Percentiles rank a stretch among this genome's conserved stretches.
Conservation (phyloP, 352 stramenopile genomes). For the Globisporangium lucens region DNA sequence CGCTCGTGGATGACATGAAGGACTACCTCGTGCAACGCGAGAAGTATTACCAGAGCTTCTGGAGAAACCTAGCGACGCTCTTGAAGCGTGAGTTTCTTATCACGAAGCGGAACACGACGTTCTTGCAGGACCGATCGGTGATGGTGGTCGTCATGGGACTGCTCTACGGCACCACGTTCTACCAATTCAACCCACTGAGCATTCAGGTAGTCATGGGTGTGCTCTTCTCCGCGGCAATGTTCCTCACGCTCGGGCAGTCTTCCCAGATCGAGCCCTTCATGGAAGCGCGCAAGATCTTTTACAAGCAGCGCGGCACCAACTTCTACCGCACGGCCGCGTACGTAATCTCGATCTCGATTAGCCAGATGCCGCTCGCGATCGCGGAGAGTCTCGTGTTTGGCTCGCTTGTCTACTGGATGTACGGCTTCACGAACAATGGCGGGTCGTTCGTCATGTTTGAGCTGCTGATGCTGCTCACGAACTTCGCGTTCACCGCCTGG, state of each 20-base stretch:
- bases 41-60: conserved; percentile 12
- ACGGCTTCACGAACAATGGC: conserved; percentile 30
- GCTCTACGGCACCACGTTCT: conserved; percentile 23
- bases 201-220: conserved; percentile 36
- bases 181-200: conserved; percentile 19
- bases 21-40: conserved; percentile 57
- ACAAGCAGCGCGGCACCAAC: conserved; percentile 60
- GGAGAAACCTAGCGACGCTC: conserved; percentile 6
- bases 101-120: conserved; percentile 18
- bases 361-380: conserved; percentile 23
- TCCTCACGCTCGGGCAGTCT: conserved; percentile 48
- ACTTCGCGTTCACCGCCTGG: conserved; percentile 17
- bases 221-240: conserved; percentile 63
- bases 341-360: conserved; percentile 28
- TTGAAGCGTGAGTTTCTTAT: conserved; percentile 22
- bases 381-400: conserved; percentile 61
- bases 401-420: conserved; percentile 65
- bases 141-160: conserved; percentile 27
- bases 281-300: conserved; percentile 47
- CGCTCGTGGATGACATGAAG: conserved; percentile 37
- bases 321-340: conserved; percentile 67
- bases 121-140: conserved; percentile 16
- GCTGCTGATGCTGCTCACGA: conserved; percentile 50
- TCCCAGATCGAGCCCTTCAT: conserved; percentile 48
- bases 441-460: conserved; percentile 35